These are phyloP conservation scores for Arthroderma uncinatum DNA, from an alignment of 2,329 filamentous ascomycete genomes.

Conservation along the genomic window DNA sequence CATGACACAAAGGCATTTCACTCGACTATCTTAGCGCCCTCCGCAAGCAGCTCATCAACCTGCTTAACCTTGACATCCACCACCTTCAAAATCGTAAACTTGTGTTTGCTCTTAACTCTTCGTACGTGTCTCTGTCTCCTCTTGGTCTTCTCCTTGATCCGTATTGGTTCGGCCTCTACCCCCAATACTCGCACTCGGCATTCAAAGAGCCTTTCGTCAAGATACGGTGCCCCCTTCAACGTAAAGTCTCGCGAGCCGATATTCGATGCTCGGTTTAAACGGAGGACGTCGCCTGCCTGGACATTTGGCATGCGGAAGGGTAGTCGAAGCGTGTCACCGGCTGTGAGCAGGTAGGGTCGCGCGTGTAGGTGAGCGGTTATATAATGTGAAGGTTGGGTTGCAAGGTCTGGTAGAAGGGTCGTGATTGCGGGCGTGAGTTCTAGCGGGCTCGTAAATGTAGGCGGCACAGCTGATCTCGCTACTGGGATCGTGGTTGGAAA, in stretches of 20 bases:
- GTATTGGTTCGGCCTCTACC: constrained; percentile 67
- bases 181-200: constrained; percentile 78
- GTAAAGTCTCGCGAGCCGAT: constrained; percentile 86
- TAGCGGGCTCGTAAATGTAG: constrained; percentile 29
- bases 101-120: constrained; percentile 78
- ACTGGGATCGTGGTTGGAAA: constrained; percentile 13
- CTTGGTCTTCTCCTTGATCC: constrained; percentile 72
- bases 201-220: constrained; percentile 74
- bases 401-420: constrained; percentile 35
- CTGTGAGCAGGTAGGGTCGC: constrained; percentile 41
- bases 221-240: constrained; percentile 65
- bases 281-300: constrained; percentile 69
- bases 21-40: constrained; percentile 30
- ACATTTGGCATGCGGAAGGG: constrained; percentile 71
- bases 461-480: constrained; percentile 28
- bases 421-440: constrained; percentile 34
- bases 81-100: constrained; percentile 75
- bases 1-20: background rate
- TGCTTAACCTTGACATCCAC: constrained; percentile 63
- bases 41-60: constrained; percentile 42
- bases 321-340: constrained; percentile 63
- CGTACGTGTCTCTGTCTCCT: constrained; percentile 56
- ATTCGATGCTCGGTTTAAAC: constrained; percentile 71
- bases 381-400: constrained; percentile 37
- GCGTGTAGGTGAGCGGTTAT: constrained; percentile 39